Base-by-base conservation (phyloP, 305 asterid genomes). In the Nicotiana rustica region DNA sequence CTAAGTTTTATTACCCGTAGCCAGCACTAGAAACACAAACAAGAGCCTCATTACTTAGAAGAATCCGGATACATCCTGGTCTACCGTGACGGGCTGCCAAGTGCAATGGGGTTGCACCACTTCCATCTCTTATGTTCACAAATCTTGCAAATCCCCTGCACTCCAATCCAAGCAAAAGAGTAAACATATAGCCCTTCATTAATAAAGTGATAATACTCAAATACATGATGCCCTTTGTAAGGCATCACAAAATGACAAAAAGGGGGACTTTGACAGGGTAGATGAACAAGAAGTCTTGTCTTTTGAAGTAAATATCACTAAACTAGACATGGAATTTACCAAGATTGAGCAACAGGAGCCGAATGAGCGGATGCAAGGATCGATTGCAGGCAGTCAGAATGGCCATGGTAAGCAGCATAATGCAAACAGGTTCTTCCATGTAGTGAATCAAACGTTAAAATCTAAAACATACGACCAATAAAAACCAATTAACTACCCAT, bases 81-180 rank as follows among this genome's bases (percentile, higher is more conserved):
- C 87, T 86, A 18, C 89, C 88, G 59, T 95, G 97, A 41, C 92
- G 90, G 4, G 99, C 93, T 17, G 99, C 98, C 85, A 95, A 90
- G 79, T 95, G 99, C 91, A 95, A 84, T 29, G 99, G 95, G 67
- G 99, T 91, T 21, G 97, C 95, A 6, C 98, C 98, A 82, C 90
- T 84, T 21, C 92, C 94, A 82, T 95, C 99, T 86, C 94, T 88
- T 81, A 94, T 88, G 82, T 93, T 93, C 71, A 93, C 93, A 77
- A 93, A 95, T 84, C 99, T 91, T 5, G 94, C 87, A 85, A 90
- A 93, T 82, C 99, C 99, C 99, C 99, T 93, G 87, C 77, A n/a
- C 55, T 47, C 82, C 84, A 81, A 87, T 80, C 61, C 81, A 83
- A 84, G 65, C 57, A 62, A 83, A 81, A 61, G 69, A 81, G 59